Base-by-base conservation (phyloP, 139 green algal genomes). In the Mychonastes homosphaera region DNA sequence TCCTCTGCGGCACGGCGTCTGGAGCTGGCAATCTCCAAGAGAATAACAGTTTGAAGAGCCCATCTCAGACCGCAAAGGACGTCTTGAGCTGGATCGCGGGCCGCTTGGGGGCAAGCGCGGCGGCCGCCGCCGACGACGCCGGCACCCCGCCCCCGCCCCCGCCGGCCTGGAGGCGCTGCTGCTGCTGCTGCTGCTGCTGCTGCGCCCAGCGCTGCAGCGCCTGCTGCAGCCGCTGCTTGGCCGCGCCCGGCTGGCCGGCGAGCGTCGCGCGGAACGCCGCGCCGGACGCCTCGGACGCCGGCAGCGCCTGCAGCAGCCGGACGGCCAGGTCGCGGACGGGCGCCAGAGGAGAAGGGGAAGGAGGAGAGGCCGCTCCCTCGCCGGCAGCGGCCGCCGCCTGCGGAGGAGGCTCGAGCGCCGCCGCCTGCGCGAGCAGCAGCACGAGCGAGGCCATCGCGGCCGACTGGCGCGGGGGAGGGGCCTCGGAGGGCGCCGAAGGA, bases 171-270 rank as follows among this genome's bases (percentile, higher is more conserved):
- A 15, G 23, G 29, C 16, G 48, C 41, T 7, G 32, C 47, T 0
- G 46, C 30, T 12, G 56, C 21, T 3, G 33, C 60, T 19, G 48
- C 64, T 0, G 29, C 40, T 24, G 19, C 44, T 2, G 9, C 29
- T 18, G 51, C 58, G 0, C 39, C 61, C 0, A 40, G 52, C 3
- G 45, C 28, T 1, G 55, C 53, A 6, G 63, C 52, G 5, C 36
- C 52, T 7, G 21, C 56, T 84, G 76, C 39, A 87, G 63, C 19
- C 74, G 65, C 57, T 71, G 51, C 58, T 79, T 79, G 30, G 64
- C 47, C 0, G 26, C 57, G 1, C 58, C 34, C 3, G 78, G 64
- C 55, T 84, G 69, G 2, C 47, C 65, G 0, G 75, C 62, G 0
- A 84, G 60, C 1, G 64, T 56, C 9, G 28, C 15, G 3, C 58